Evolutionary conservation across 2,329 filamentous ascomycete genomes (phyloP).

Genomic region (Beauveria sp.): DNA sequence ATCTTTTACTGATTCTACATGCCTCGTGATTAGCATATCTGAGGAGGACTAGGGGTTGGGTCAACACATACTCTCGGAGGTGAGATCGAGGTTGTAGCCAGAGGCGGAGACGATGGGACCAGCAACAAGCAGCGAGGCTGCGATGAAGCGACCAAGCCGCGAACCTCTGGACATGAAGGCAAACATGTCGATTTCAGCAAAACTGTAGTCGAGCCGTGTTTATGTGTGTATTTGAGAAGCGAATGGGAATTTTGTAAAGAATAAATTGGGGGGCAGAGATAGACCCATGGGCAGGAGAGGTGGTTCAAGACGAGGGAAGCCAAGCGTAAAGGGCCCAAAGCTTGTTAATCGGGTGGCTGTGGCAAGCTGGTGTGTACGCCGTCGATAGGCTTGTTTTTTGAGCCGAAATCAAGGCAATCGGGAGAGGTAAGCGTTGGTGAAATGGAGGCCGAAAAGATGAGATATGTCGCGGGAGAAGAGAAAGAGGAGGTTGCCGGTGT

Average conservation of each 20-base stretch:
- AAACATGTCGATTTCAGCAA: background rate
- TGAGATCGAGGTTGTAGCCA: conserved; percentile 4
- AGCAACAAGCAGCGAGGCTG: background rate
- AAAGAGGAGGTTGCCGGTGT: background rate
- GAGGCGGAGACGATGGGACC: background rate
- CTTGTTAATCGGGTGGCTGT: background rate
- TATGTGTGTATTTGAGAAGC: background rate
- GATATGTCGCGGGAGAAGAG: background rate
- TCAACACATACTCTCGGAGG: background rate
- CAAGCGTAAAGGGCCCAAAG: conserved; percentile 1
- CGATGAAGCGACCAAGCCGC: background rate
- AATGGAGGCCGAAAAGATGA: background rate
- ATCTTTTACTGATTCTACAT: conserved; percentile 40
- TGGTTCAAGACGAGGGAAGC: background rate
- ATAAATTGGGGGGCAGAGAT: background rate
- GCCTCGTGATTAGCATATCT: background rate
- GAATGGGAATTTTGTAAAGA: background rate
- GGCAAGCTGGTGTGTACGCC: background rate
- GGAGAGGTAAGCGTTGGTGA: background rate
- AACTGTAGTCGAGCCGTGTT: background rate
- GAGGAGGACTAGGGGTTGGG: background rate
- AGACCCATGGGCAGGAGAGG: background rate
- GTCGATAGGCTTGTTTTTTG: background rate
- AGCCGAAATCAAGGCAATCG: no score
- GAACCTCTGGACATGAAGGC: background rate